Evolutionary conservation across 495 filamentous ascomycete genomes (phyloP).

Genomic region (Aspergillus incahuasiensis): DNA sequence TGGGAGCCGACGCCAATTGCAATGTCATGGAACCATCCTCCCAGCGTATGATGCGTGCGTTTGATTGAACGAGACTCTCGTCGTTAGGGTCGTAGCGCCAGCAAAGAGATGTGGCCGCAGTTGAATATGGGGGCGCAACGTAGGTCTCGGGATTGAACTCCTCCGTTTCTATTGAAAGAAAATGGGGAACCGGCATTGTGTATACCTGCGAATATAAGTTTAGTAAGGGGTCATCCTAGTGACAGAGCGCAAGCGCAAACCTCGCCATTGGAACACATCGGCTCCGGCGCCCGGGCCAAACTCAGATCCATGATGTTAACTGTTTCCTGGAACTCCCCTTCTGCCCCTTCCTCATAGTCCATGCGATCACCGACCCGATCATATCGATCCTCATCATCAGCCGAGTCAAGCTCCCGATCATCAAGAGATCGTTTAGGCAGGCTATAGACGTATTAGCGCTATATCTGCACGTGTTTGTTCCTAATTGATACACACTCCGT

Average conservation of each 20-base stretch:
- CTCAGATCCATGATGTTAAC: constrained; percentile 53
- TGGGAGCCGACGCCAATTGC: constrained; percentile 64
- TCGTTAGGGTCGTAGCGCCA: constrained; percentile 66
- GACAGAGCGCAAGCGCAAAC: constrained; percentile 23
- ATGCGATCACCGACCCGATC: constrained; percentile 46
- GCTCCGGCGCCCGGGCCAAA: constrained; percentile 63
- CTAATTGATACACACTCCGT: constrained; percentile 27
- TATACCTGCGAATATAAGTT: constrained; percentile 54
- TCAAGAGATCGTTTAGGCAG: constrained; percentile 52
- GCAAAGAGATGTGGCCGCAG: constrained; percentile 63
- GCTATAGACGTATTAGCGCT: constrained; percentile 32
- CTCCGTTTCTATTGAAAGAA: constrained; percentile 69
- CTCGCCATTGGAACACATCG: constrained; percentile 65
- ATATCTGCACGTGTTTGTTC: constrained; percentile 5
- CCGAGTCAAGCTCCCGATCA: constrained; percentile 76
- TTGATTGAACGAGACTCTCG: constrained; percentile 59
- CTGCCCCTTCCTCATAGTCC: constrained; percentile 43
- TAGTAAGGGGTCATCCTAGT: neutral
- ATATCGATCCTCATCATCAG: constrained; percentile 59
- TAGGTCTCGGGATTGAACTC: constrained; percentile 71
- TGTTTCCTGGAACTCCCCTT: constrained; percentile 47
- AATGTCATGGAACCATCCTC: constrained; percentile 81
- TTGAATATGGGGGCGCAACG: constrained; percentile 60
- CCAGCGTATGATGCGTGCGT: constrained; percentile 74
- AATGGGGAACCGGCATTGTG: constrained; percentile 72